Evolutionary conservation across 2,329 filamentous ascomycete species (phyloP), one percentile per base, ranked within the genome.

Genomic region (Arthrinium puccinioides): DNA sequence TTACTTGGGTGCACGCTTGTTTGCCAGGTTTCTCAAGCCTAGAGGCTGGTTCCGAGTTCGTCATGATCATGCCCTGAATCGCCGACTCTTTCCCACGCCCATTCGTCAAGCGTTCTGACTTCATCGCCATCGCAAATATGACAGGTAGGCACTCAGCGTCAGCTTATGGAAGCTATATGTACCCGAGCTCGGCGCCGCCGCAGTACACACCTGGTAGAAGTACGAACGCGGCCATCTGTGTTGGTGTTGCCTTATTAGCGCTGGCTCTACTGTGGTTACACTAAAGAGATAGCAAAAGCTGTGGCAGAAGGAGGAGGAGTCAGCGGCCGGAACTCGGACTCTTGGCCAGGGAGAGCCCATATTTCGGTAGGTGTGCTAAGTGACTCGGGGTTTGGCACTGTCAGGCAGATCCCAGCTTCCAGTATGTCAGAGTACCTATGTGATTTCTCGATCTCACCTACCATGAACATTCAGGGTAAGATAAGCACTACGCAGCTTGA

Each of bases 71-170:
- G 30, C 76, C 81, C 0, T 74, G 72, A 48, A 78, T 87, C 24
- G 76, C 77, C 4, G 84, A 85, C 44, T 80, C 82, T 8, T 71
- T 87, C 25, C 81, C 82, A 0, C 84, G 82, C 56, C 80, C 83
- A 2, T 57, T 82, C 3, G 80, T 79, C 3, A 77, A 82, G 32
- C 71, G 80, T 2, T 82, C 81, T 4, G 72, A 74, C 2, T 72
- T 72, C 5, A 79, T 86, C 36, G 75, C 80, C 9, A 68, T 85
- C 14, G 61, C 80, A 32, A 83, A 84, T 50, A 60, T 82, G 45
- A 64, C 86, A 27, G 82, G 80, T 0, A n/a, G n/a, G n/a, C 82
- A 82, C 52, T 72, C 58, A 8, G 65, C 65, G 1, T 66, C 59
- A 32, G 67, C 70, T 25, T 72, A 71, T 32, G 59, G 53, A 25